Evolutionary conservation across 345 rosid species (phyloP), one percentile per base, ranked within the genome.

Genomic region (Acer negundo): DNA sequence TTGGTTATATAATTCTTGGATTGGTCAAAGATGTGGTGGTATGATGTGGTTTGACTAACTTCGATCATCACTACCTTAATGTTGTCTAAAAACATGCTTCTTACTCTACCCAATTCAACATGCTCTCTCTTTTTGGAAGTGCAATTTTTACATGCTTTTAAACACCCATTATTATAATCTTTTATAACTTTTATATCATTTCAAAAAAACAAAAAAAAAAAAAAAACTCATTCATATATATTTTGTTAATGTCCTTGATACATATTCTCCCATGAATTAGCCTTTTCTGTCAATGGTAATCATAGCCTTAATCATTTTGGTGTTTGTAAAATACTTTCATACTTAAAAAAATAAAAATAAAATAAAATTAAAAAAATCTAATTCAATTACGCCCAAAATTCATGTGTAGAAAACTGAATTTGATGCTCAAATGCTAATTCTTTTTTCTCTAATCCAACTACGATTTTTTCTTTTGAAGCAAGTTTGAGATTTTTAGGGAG

Each of bases 21-120:
- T 2, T 49, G 55, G 55, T 12, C 17, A 49, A 49, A 49, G 17
- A 35, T 4, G 6, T 35, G 38, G 38, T 35, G 38, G 38, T 35
- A 35, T 35, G 38, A 35, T 35, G 38, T 35, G 4, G 6, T 35
- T 31, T 31, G 67, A 73, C 10, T 22, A 22, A 15, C 44, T 22
- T 42, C 9, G 40, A 73, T 73, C 17, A 61, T 73, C n/a, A 61
- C 46, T 7, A 22, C 22, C 16, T 61, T 42, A 22, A 61, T 3
- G 12, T 40, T 22, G 46, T 70, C 59, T n/a, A 12, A 73, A 73
- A 73, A 58, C 76, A 73, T 73, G 76, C 58, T 35, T 23, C 31
- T 15, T 23, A 12, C 24, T 9, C 3, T 23, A 23, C 67, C 7
- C 76, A 16, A 42, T 73, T 62, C 76, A 59, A 40, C 75, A 73